Base-by-base conservation (phyloP, 106 monocot genomes). In the Dendrobium nobile region DNA sequence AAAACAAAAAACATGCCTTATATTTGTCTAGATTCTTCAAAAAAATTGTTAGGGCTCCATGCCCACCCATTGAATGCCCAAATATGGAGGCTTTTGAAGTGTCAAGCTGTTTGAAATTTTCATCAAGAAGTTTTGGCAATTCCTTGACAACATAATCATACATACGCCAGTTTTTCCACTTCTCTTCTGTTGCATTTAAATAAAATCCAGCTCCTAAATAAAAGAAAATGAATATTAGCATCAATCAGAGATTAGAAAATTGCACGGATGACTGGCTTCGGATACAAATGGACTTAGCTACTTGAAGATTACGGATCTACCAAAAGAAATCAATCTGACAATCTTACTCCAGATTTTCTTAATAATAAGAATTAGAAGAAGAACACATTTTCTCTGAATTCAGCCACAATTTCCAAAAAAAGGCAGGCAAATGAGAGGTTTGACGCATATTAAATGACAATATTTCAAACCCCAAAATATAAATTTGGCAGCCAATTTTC, bases 121-220 rank as follows among this genome's bases (percentile, higher is more conserved):
- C 89, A 76, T 80, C 79, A 48, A 98, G 44, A 85, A 98, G 37
- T 83, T 85, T 87, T 81, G 97, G 97, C 48, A 98, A 84, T 82
- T 98, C 97, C 79, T 86, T 88, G 37, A 95, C 89, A 77, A 98
- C 84, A 85, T 98, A 98, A 77, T 98, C 97, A 88, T 92, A 98
- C 97, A 95, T 98, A 41, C 88, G 86, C 97, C 97, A 98, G 65
- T 98, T 98, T 82, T 92, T 92, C 97, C 97, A 98, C 79, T 98
- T 96, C 75, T 86, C 88, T 31, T 88, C 80, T 7, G 87, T 92
- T 15, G 97, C 97, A 83, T 98, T 98, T 79, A 98, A 80, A 84
- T 98, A 98, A 88, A 95, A 98, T 47, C 97, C 94, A 84, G 97
- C 97, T 58, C 97, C 97, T 96, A 45, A 76, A 48, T 7, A 45